These are phyloP conservation scores for Fusarium buxicola DNA, from an alignment of 2,329 filamentous ascomycete species.

Conservation along the genomic window DNA sequence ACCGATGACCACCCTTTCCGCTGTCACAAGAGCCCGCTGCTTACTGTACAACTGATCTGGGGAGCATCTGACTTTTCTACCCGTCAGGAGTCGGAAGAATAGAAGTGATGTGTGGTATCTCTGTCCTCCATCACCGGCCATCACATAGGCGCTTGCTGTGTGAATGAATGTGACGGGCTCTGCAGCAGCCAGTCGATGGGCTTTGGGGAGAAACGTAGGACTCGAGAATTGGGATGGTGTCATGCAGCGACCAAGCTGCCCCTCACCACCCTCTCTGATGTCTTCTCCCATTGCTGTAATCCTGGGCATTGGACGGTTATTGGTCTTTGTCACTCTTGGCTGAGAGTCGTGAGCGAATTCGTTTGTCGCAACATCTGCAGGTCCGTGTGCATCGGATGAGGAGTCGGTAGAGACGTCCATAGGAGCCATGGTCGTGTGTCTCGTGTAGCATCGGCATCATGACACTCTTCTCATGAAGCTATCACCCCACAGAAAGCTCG, in stretches of 20 bases:
- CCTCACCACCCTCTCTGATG: conserved; percentile 36
- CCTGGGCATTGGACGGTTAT: conserved; percentile 8
- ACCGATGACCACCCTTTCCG: conserved; percentile 35
- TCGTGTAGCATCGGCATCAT: conserved; percentile 39
- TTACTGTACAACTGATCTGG: conserved; percentile 16
- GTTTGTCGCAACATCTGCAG: conserved; percentile 38
- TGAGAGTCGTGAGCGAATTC: conserved; percentile 29
- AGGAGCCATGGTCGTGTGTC: conserved; percentile 31
- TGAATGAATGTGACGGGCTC: conserved; percentile 31
- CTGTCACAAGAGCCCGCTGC: conserved; percentile 31
- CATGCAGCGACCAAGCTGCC: conserved; percentile 42
- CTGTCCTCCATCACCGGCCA: conserved; percentile 17
- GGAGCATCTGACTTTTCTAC: conserved; percentile 36
- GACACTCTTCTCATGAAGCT: conserved; percentile 29
- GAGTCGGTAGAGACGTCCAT: conserved; percentile 24
- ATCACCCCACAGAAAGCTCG: conserved; percentile 33
- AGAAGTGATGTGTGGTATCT: conserved; percentile 24
- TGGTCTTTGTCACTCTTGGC: conserved; percentile 34
- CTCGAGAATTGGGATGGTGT: conserved; percentile 43
- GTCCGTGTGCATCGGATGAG: conserved; percentile 43
- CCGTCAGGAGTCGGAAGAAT: conserved; percentile 8
- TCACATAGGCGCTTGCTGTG: conserved; percentile 38
- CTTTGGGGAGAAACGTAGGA: conserved; percentile 28
- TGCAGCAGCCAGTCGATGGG: conserved; percentile 26
- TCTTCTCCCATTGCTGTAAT: conserved; percentile 12